These are phyloP conservation scores for Crinitomyces ghanaensis DNA, from an alignment of 805 yeast genomes.

Conservation along the genomic window DNA sequence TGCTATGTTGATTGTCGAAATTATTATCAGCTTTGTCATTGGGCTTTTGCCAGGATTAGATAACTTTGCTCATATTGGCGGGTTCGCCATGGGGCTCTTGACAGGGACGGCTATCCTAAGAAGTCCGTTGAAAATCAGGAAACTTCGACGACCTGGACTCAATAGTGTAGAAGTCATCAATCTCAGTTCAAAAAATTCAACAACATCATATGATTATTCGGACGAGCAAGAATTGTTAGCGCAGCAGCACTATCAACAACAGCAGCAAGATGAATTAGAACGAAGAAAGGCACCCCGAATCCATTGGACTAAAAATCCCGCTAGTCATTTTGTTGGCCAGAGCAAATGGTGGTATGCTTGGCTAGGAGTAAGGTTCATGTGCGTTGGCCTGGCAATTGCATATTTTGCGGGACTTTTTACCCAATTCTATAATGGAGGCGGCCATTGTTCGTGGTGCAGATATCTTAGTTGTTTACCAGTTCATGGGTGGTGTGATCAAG, in stretches of 20 bases:
- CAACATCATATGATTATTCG: no score
- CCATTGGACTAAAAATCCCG: conserved; percentile 15
- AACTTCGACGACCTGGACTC: no score
- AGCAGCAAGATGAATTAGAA: no score
- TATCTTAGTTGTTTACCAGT: conserved; percentile 62
- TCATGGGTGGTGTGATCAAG: conserved; percentile 55
- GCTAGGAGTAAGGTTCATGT: conserved; percentile 37
- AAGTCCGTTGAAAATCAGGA: conserved; percentile 35
- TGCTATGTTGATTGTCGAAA: conserved; percentile 40
- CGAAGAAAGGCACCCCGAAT: no score
- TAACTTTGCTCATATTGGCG: conserved; percentile 67
- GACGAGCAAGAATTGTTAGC: no score
- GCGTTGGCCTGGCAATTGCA: conserved; percentile 35
- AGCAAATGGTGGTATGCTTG: conserved; percentile 35
- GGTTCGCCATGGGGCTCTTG: conserved; percentile 51
- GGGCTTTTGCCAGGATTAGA: conserved; percentile 67
- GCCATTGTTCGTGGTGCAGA: conserved; percentile 59
- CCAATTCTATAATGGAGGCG: conserved; percentile 40
- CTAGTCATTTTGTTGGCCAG: conserved; percentile 16
- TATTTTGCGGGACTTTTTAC: conserved; percentile 39
- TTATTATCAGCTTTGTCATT: conserved; percentile 45
- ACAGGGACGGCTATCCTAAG: conserved; percentile 39
- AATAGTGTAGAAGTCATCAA: no score
- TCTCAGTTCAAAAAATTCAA: no score
- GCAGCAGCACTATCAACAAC: no score